These are phyloP conservation scores for Xylaria digitata DNA, from an alignment of 2,329 filamentous ascomycete genomes.

Conservation along the genomic window DNA sequence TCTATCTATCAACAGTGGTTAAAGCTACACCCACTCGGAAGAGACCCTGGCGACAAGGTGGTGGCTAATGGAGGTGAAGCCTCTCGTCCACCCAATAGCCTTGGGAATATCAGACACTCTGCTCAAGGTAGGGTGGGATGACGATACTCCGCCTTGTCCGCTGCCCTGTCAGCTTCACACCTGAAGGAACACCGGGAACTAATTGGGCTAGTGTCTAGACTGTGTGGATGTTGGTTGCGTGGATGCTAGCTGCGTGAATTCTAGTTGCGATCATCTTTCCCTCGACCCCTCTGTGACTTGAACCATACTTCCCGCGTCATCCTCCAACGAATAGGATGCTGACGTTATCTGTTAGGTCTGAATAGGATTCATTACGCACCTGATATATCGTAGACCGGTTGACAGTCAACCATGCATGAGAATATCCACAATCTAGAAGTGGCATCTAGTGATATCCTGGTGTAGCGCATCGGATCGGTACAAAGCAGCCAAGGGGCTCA, in stretches of 20 bases:
- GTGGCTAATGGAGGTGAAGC: slow-evolving; percentile 23
- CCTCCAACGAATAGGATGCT: slow-evolving; percentile 34
- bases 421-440: slow-evolving; percentile 20
- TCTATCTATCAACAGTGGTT: slow-evolving; percentile 17
- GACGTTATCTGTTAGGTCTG: slow-evolving; percentile 21
- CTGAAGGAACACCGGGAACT: slow-evolving; percentile 27
- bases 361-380: slow-evolving; percentile 24
- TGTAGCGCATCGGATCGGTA: slow-evolving; percentile 16
- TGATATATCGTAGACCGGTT: slow-evolving; percentile 28
- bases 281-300: slow-evolving; percentile 29
- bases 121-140: slow-evolving; percentile 36
- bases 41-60: slow-evolving; percentile 32
- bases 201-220: slow-evolving; percentile 31
- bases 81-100: slow-evolving; percentile 25
- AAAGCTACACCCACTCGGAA: slow-evolving; percentile 38
- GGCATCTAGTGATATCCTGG: slow-evolving; percentile 30
- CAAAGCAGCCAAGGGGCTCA: slow-evolving; percentile 25
- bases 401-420: slow-evolving; percentile 31
- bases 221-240: slow-evolving; percentile 25
- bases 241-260: neutral
- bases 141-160: slow-evolving; percentile 38
- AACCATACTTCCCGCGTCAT: slow-evolving; percentile 29
- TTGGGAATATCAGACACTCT: slow-evolving; percentile 29
- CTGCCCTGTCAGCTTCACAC: slow-evolving; percentile 37
- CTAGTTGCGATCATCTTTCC: slow-evolving; percentile 34